Conservation (phyloP, 805 yeast genomes). For the Wickerhamomyces chambardii region DNA sequence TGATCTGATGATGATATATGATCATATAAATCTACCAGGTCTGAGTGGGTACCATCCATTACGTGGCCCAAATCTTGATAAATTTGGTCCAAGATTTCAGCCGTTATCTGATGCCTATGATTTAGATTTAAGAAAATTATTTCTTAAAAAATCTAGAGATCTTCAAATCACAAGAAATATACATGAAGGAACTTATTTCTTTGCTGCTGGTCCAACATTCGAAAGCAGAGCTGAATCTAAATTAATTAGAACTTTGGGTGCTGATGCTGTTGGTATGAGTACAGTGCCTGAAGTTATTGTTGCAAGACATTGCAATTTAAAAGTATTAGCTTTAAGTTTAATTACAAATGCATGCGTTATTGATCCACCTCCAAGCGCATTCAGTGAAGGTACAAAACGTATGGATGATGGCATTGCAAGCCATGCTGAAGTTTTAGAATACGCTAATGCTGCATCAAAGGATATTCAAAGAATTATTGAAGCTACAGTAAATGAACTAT, state of each 20-base stretch:
- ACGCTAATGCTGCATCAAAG: conserved; percentile 69
- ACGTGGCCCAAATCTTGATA: conserved; percentile 76
- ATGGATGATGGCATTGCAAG: conserved; percentile 73
- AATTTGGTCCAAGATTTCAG: conserved; percentile 78
- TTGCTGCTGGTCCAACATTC: conserved; percentile 89
- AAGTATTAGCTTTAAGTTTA: conserved; percentile 75
- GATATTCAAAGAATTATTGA: conserved; percentile 72
- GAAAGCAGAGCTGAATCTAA: conserved; percentile 92
- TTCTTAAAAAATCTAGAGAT: conserved; percentile 44
- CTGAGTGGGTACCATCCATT: conserved; percentile 82
- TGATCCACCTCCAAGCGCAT: conserved; percentile 59
- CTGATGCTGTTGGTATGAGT: conserved; percentile 96
- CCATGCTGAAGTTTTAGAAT: conserved; percentile 86
- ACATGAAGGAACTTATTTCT: conserved; percentile 83
- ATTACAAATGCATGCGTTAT: conserved; percentile 79
- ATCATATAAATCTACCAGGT: conserved; percentile 89
- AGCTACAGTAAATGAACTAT: conserved; percentile 40
- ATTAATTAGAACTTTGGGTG: conserved; percentile 62
- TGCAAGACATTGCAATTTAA: conserved; percentile 82
- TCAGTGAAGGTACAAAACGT: conserved; percentile 41
- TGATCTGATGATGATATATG: conserved; percentile 84
- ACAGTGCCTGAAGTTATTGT: conserved; percentile 94
- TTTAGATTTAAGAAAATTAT: conserved; percentile 52
- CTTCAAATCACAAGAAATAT: conserved; percentile 45
- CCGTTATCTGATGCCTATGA: conserved; percentile 90